Percentiles rank a stretch among this genome's conserved stretches.
Evolutionary conservation across 768 basidiomycete species (phyloP).

Genomic region (Phaffia tasmanica): DNA sequence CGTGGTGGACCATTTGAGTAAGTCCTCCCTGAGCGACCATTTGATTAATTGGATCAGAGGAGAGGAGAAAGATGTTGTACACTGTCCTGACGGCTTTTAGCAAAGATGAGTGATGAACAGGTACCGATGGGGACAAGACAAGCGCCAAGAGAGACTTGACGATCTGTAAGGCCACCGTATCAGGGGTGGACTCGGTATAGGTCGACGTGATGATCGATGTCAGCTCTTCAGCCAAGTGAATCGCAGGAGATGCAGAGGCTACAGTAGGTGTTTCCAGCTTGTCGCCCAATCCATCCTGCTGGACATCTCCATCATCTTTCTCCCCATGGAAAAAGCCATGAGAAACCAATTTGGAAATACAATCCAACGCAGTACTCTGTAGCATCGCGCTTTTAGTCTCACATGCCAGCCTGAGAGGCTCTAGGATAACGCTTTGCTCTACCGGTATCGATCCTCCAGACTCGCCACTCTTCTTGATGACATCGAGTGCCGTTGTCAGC

Average conservation of each 20-base stretch:
- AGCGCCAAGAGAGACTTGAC: conserved; percentile 87
- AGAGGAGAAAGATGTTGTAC: conserved; percentile 93
- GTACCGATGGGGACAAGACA: conserved; percentile 69
- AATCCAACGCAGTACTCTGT: conserved; percentile 92
- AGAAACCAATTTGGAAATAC: conserved; percentile 92
- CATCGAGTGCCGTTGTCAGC: conserved; percentile 22
- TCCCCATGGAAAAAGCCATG: conserved; percentile 69
- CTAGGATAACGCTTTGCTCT: conserved; percentile 50
- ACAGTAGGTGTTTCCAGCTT: conserved; percentile 39
- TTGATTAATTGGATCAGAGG: conserved; percentile 81
- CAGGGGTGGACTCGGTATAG: conserved; percentile 75
- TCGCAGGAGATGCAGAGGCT: conserved; percentile 45
- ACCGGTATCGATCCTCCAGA: conserved; percentile 14
- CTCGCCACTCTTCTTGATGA: background rate
- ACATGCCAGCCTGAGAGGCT: conserved; percentile 90
- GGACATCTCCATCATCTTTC: conserved; percentile 3
- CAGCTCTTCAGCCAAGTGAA: conserved; percentile 81
- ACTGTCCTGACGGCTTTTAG: conserved; percentile 95
- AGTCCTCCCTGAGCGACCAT: conserved; percentile 96
- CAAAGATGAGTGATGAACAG: conserved; percentile 90
- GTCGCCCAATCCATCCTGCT: conserved; percentile 47
- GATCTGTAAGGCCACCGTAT: conserved; percentile 86
- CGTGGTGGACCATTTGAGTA: conserved; percentile 95
- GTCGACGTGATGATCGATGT: conserved; percentile 88
- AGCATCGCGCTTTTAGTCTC: conserved; percentile 88